Percentiles rank a stretch among this genome's conserved stretches.
phyloP scores from a whole-genome alignment of 2,329 filamentous ascomycete genomes.

The Fusarium sambucinum region DNA sequence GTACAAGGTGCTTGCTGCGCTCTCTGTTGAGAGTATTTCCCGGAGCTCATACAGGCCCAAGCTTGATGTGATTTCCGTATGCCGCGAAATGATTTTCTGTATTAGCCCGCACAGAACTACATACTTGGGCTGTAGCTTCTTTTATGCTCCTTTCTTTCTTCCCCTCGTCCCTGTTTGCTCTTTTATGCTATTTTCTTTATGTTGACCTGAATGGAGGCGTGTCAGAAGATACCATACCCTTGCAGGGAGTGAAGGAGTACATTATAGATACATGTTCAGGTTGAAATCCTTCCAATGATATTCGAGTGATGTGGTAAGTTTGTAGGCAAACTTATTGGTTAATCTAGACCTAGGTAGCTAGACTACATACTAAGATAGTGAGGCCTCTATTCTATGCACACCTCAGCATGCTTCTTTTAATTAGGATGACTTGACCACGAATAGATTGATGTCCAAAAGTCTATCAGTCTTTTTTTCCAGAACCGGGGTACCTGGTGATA shows the following conservation, averaged over 20 bases:
- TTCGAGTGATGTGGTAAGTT: constrained; percentile 18
- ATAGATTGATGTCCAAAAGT: constrained; percentile 1
- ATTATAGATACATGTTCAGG: constrained; percentile 12
- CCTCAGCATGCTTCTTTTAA: constrained; percentile 17
- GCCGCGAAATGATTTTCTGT: constrained; percentile 4
- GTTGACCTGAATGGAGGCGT: constrained; percentile 22
- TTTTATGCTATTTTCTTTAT: constrained; percentile 12
- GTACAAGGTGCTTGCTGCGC: constrained; percentile 4
- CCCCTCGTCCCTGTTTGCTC: constrained; percentile 8
- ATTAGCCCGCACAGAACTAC: not conserved
- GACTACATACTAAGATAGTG: not conserved
- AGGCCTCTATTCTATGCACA: constrained; percentile 5
- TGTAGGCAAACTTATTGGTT: constrained; percentile 32
- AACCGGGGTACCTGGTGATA: not conserved
- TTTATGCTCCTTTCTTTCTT: not conserved
- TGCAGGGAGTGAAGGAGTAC: constrained; percentile 22
- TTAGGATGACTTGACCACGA: constrained; percentile 10
- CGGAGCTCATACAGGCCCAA: constrained; percentile 4
- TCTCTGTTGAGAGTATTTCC: not conserved
- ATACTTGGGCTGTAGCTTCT: not conserved
- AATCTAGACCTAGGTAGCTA: not conserved
- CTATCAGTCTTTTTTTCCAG: not conserved
- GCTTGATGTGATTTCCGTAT: constrained; percentile 2
- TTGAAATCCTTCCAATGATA: constrained; percentile 24
- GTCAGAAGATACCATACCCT: constrained; percentile 30